Base-by-base conservation (phyloP, 345 rosid genomes). In the Aethionema arabicum region DNA sequence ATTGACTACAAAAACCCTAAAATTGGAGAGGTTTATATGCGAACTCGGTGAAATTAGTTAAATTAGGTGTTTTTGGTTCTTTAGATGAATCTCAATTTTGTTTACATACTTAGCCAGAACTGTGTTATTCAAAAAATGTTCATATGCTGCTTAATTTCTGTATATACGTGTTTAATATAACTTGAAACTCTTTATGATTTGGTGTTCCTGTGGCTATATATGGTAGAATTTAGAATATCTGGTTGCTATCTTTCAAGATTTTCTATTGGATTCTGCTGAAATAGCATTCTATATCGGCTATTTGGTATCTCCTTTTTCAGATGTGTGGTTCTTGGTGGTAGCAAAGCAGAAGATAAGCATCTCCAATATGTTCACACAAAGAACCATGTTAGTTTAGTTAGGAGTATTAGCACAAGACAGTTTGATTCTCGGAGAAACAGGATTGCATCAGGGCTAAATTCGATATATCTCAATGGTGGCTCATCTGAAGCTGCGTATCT, bases 401-500 rank as follows among this genome's bases (percentile, higher is more conserved):
- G 61, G 72, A 85, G 67, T 38, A 65, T 93, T 36, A 87, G 97
- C 77, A 80, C 85, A 63, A 79, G 78, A 54, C 21, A 77, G 66
- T 85, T 60, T 59, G 81, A 80, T 77, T 79, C 76, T 2, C 65
- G 50, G 53, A 74, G 96, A 58, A 29, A 77, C 44, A 75, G 52
- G 45, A 72, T 80, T 29, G 95, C 95, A n/a, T 75, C 87, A 4
- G 76, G 70, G 58, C 61, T 81, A 5, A 84, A 84, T 74, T 93
- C 96, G 7, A 85, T 93, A 30, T 90, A 93, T 68, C 76, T 93
- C 0, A 93, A 90, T 71, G 74, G 82, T 72, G 87, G 91, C 29
- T 87, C 99, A 21, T 84, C 97, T 0, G 90, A 90, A 75, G 79
- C 96, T 32, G 96, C 97, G 42, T 84, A 81, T 65, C 84, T 84